A percentile compares a stretch with the other conserved stretches of the same genome.
Evolutionary conservation across 2,329 filamentous ascomycete species (phyloP).

Genomic region (Chaetomium strumarium): DNA sequence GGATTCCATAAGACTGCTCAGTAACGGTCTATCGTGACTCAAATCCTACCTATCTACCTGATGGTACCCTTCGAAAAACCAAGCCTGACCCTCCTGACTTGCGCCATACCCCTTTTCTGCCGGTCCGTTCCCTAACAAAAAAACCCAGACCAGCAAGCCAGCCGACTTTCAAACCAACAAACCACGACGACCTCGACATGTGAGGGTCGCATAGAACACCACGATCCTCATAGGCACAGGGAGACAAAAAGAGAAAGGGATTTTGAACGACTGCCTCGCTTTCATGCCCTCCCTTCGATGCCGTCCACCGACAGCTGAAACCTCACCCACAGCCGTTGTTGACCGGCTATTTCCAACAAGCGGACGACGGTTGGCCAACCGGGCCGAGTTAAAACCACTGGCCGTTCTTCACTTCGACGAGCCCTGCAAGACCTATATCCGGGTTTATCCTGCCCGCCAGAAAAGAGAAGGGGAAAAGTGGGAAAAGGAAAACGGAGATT

Average conservation of each 20-base stretch:
- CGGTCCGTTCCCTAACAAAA: background rate
- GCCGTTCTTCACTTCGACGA: no score
- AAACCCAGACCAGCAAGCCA: background rate
- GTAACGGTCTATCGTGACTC: slow-evolving; percentile 5
- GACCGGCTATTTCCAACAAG: no score
- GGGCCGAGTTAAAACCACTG: no score
- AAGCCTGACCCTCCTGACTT: background rate
- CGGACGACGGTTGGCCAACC: no score
- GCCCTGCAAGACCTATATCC: no score
- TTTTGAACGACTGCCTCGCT: no score
- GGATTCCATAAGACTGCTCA: slow-evolving; percentile 10
- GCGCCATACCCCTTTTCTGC: slow-evolving; percentile 3
- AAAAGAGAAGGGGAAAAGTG: no score
- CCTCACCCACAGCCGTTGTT: no score
- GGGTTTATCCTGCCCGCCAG: no score
- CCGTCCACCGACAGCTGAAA: no score
- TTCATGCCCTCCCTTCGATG: no score
- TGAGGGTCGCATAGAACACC: background rate
- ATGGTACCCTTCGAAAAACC: background rate
- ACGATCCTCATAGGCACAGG: background rate
- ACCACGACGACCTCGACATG: background rate
- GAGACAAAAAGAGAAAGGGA: no score
- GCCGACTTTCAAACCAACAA: background rate
- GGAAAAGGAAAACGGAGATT: background rate
- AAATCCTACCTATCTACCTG: slow-evolving; percentile 1